Evolutionary conservation across 176 grass and related monocot species (phyloP).

Genomic region (Poa pratensis): DNA sequence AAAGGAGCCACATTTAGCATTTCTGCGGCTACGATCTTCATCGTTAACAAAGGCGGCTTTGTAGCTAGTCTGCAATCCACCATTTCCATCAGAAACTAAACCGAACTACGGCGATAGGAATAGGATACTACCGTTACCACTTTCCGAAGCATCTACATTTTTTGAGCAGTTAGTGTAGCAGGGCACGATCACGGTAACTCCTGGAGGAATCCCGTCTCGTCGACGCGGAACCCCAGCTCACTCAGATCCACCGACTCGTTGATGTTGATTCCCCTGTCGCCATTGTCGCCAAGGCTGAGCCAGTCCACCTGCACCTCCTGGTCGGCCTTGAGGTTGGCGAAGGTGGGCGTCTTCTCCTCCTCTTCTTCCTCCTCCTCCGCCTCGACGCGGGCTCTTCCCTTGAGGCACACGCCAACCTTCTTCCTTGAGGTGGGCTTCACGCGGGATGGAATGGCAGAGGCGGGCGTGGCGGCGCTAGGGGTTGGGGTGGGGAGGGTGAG

Average conservation of each 20-base stretch:
- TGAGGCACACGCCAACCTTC: constrained; percentile 54
- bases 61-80: constrained; percentile 4
- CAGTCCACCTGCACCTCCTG: not conserved
- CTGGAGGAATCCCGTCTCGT: constrained; percentile 47
- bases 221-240: constrained; percentile 50
- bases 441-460: not conserved
- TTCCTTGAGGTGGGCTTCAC: constrained; percentile 36
- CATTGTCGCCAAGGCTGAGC: constrained; percentile 17
- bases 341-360: not conserved
- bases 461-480: not conserved
- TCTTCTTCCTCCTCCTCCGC: constrained; percentile 39
- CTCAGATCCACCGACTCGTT: constrained; percentile 53
- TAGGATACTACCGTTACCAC: not conserved
- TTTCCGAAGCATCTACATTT: constrained; percentile 30
- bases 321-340: constrained; percentile 26
- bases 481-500: constrained; percentile 8
- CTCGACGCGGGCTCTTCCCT: constrained; percentile 53
- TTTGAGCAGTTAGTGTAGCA: constrained; percentile 25
- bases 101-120: not conserved
- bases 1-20: constrained; percentile 44
- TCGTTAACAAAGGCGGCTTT: not conserved
- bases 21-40: not conserved
- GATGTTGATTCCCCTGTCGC: constrained; percentile 39
- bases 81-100: constrained; percentile 34
- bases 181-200: constrained; percentile 35